A percentile compares a stretch with the other conserved stretches of the same genome.
Conservation (phyloP, 1,139 yeast species). For the Keqinozyma sinolaborantium region DNA sequence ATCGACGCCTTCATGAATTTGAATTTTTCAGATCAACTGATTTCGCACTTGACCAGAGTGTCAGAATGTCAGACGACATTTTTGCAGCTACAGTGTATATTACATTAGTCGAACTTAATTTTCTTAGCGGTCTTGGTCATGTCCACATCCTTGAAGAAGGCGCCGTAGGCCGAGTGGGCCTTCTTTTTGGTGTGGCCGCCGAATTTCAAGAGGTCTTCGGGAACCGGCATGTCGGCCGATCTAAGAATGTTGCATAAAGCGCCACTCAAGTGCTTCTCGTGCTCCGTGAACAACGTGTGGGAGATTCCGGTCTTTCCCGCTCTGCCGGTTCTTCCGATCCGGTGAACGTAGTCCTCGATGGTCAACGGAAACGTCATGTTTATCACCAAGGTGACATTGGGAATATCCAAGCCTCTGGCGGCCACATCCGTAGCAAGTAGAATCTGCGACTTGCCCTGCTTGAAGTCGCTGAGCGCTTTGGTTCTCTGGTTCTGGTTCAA, state of each 20-base stretch:
- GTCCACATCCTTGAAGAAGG: constrained; percentile 91
- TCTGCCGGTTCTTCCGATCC: constrained; percentile 98
- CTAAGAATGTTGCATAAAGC: constrained; percentile 87
- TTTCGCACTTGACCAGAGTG: constrained; percentile 2
- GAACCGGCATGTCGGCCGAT: constrained; percentile 94
- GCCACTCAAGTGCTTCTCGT: constrained; percentile 95
- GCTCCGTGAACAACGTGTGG: constrained; percentile 93
- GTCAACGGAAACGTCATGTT: constrained; percentile 97
- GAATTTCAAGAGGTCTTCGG: constrained; percentile 91
- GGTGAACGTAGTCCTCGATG: constrained; percentile 95
- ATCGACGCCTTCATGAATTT: not conserved
- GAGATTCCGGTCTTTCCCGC: constrained; percentile 96
- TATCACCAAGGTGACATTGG: constrained; percentile 93
- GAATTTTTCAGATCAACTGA: not conserved
- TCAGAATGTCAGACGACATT: no score
- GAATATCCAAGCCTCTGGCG: constrained; percentile 97
- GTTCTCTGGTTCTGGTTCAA: constrained; percentile 91
- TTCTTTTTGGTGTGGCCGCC: constrained; percentile 98
- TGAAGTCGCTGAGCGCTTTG: constrained; percentile 79
- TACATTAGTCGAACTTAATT: constrained; percentile 64
- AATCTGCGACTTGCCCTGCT: constrained; percentile 70
- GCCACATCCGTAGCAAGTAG: constrained; percentile 98
- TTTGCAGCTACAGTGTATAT: not conserved
- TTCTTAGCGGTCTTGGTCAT: constrained; percentile 85
- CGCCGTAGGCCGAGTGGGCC: constrained; percentile 95